These are phyloP conservation scores for Wickerhamiella shivajii DNA, from an alignment of 805 yeast genomes.

Conservation along the genomic window DNA sequence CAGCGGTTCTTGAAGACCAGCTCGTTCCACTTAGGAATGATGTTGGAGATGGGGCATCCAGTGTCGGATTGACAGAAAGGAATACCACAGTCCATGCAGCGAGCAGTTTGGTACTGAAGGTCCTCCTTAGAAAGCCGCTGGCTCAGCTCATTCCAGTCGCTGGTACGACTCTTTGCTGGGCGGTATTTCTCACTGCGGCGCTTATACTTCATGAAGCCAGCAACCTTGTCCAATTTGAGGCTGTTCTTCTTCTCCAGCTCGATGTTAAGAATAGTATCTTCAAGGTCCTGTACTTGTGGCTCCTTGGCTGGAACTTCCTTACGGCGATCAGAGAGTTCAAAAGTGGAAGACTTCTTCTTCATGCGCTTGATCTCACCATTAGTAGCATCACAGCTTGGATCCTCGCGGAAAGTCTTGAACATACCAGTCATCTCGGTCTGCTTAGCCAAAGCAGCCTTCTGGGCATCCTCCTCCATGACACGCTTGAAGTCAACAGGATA, in stretches of 20 bases:
- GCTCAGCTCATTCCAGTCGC: slow-evolving; percentile 88
- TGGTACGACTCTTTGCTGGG: slow-evolving; percentile 54
- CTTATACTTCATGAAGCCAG: slow-evolving; percentile 89
- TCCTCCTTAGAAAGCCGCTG: slow-evolving; percentile 72
- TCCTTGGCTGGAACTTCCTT: slow-evolving; percentile 36
- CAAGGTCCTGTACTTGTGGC: slow-evolving; percentile 79
- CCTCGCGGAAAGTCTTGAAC: slow-evolving; percentile 56
- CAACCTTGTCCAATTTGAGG: slow-evolving; percentile 57
- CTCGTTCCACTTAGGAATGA: slow-evolving; percentile 97
- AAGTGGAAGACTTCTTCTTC: slow-evolving; percentile 16
- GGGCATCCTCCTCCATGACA: slow-evolving; percentile 68
- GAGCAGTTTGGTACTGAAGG: slow-evolving; percentile 79
- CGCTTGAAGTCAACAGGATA: slow-evolving; percentile 83
- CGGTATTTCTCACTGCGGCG: slow-evolving; percentile 81
- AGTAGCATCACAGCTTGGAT: slow-evolving; percentile 73
- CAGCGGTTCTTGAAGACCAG: slow-evolving; percentile 88
- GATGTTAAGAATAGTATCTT: slow-evolving; percentile 68
- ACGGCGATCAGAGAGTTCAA: slow-evolving; percentile 17
- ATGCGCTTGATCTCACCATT: slow-evolving; percentile 66
- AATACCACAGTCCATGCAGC: slow-evolving; percentile 99
- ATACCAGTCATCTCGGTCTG: slow-evolving; percentile 42
- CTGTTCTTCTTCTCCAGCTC: slow-evolving; percentile 44
- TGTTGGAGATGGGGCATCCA: slow-evolving; percentile 94
- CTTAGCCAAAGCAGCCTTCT: slow-evolving; percentile 47
- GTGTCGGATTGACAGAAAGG: slow-evolving; percentile 97